phyloP scores from a whole-genome alignment of 805 yeast genomes.

The Starmerella sp. region DNA sequence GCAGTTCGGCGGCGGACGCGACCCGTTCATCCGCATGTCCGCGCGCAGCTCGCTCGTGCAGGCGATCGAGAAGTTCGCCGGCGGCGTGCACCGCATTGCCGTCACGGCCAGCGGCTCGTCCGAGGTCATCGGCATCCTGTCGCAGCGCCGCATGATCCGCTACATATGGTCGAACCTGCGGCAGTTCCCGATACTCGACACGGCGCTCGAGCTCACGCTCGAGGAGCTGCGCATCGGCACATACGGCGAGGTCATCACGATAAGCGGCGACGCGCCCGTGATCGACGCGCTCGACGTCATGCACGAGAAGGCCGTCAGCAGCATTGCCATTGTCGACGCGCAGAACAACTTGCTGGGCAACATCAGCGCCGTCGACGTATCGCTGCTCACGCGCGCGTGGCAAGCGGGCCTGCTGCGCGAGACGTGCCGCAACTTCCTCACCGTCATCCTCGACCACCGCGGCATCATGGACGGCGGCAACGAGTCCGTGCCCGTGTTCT shows the following conservation, averaged over 20 bases:
- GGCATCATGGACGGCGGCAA: constrained; percentile 82
- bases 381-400: constrained; percentile 74
- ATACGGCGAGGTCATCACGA: constrained; percentile 55
- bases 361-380: constrained; percentile 88
- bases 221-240: constrained; percentile 67
- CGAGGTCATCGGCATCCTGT: constrained; percentile 67
- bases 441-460: constrained; percentile 72
- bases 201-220: constrained; percentile 50
- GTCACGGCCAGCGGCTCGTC: constrained; percentile 40
- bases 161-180: constrained; percentile 91
- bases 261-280: constrained; percentile 75
- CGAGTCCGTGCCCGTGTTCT: constrained; percentile 94
- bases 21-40: constrained; percentile 70
- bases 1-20: constrained; percentile 63
- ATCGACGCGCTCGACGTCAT: constrained; percentile 78
- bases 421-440: constrained; percentile 76
- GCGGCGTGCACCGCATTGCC: constrained; percentile 91
- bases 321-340: constrained; percentile 84
- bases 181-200: constrained; percentile 67
- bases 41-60: constrained; percentile 49
- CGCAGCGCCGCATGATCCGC: constrained; percentile 78
- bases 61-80: constrained; percentile 80
- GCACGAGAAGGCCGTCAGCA: constrained; percentile 75
- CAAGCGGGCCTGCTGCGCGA: constrained; percentile 73
- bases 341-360: constrained; percentile 71